Conservation (phyloP, 495 filamentous ascomycete species). For the Podospora didyma region DNA sequence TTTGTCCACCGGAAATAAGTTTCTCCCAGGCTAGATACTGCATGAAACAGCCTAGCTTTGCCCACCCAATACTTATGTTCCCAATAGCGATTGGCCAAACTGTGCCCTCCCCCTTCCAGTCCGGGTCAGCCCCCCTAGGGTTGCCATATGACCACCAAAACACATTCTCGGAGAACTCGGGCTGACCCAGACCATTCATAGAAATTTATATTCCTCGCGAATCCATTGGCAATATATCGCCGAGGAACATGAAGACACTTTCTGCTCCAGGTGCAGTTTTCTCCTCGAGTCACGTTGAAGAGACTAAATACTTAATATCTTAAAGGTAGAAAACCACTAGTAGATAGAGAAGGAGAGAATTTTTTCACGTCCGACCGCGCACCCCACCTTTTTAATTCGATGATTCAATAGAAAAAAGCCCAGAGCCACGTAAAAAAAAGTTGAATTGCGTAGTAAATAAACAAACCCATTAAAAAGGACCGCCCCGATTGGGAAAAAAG, state of each 20-base stretch:
- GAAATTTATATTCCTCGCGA: conserved; percentile 1
- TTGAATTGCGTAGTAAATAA: too few relatives aligned
- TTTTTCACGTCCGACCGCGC: too few relatives aligned
- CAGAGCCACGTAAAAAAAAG: too few relatives aligned
- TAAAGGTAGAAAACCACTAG: too few relatives aligned
- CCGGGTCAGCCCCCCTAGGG: background rate
- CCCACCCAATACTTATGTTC: background rate
- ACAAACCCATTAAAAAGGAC: too few relatives aligned
- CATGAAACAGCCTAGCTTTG: background rate
- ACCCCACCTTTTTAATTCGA: too few relatives aligned
- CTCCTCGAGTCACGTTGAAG: background rate
- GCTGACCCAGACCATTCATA: conserved; percentile 1
- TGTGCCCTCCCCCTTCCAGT: conserved; percentile 1
- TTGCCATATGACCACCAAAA: conserved; percentile 1
- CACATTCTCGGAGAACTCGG: conserved; percentile 1
- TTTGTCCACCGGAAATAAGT: background rate
- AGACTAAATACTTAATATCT: background rate
- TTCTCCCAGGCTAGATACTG: background rate
- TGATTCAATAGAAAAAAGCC: too few relatives aligned
- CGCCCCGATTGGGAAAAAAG: too few relatives aligned
- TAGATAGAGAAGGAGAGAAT: too few relatives aligned
- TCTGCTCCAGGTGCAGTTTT: background rate
- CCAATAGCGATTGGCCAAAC: conserved; percentile 3
- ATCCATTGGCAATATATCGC: conserved; percentile 1
- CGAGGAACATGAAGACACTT: background rate